A percentile compares a stretch with the other conserved stretches of the same genome.
phyloP scores from a whole-genome alignment of 2,329 filamentous ascomycete genomes.

The Phialophora expanda region DNA sequence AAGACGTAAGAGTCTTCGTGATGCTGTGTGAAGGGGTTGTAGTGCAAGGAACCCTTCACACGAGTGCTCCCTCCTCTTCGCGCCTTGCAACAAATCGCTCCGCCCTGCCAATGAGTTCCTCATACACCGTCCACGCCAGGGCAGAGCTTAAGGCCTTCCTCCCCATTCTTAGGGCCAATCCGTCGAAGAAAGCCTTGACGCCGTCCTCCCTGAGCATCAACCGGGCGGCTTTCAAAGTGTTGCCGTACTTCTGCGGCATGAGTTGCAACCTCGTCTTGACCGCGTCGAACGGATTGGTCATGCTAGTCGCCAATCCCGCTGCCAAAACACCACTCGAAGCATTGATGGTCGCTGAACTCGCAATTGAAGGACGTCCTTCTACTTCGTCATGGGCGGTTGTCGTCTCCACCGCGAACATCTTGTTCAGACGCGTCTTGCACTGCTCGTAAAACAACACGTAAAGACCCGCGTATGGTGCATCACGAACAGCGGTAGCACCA shows the following conservation, averaged over 20 bases:
- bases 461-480: constrained; percentile 94
- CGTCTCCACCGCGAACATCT: constrained; percentile 27
- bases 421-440: constrained; percentile 68
- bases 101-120: constrained; percentile 82
- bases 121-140: constrained; percentile 96
- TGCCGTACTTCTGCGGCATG: constrained; percentile 79
- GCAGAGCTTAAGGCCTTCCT: constrained; percentile 92
- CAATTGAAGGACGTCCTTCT: constrained; percentile 19
- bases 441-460: constrained; percentile 96
- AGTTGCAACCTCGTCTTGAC: constrained; percentile 95
- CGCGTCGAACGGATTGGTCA: constrained; percentile 96
- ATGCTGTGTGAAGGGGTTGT: neutral
- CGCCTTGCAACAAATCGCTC: constrained; percentile 49
- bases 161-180: constrained; percentile 82
- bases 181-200: constrained; percentile 78
- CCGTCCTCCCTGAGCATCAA: constrained; percentile 86
- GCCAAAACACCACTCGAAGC: constrained; percentile 82
- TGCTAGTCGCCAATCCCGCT: constrained; percentile 78
- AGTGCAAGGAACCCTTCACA: constrained; percentile 21
- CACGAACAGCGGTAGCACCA: constrained; percentile 87
- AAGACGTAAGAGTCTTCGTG: neutral
- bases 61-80: constrained; percentile 29
- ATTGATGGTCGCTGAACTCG: constrained; percentile 72
- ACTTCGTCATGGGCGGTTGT: neutral
- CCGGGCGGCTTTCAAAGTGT: constrained; percentile 76